Percentiles rank a stretch among this genome's conserved stretches.
phyloP scores from a whole-genome alignment of 805 yeast species.

The Lachancea thermotolerans region DNA sequence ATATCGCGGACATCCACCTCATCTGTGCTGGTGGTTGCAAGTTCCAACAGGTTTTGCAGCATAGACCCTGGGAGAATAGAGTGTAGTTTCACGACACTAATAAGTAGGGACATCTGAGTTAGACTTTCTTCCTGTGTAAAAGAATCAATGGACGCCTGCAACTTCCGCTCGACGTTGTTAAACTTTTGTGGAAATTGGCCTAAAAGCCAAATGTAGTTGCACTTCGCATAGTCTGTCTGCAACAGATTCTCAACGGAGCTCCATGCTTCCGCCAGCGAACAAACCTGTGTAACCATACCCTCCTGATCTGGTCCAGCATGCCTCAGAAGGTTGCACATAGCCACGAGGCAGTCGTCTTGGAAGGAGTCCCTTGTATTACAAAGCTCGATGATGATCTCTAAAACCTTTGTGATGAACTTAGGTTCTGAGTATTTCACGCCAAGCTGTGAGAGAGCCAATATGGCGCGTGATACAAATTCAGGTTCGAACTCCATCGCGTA shows the following conservation, averaged over 20 bases:
- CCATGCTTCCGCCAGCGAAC: slow-evolving; percentile 34
- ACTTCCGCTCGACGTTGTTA: slow-evolving; percentile 42
- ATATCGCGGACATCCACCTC: slow-evolving; percentile 76
- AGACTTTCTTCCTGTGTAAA: slow-evolving; percentile 54
- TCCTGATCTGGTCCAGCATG: slow-evolving; percentile 44
- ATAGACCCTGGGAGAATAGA: slow-evolving; percentile 38
- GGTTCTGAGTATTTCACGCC: slow-evolving; percentile 48
- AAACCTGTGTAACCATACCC: slow-evolving; percentile 20
- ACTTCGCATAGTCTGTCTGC: slow-evolving; percentile 40
- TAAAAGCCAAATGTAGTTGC: slow-evolving; percentile 58
- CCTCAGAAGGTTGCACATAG: slow-evolving; percentile 59
- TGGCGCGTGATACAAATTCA: slow-evolving; percentile 60
- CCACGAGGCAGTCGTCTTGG: slow-evolving; percentile 52
- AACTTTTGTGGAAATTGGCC: slow-evolving; percentile 66
- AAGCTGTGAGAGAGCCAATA: slow-evolving; percentile 62
- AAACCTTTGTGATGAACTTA: slow-evolving; percentile 44
- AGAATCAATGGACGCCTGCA: slow-evolving; percentile 41
- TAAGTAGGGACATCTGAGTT: slow-evolving; percentile 53
- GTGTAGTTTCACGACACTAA: slow-evolving; percentile 54
- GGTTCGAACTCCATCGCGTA: slow-evolving; percentile 82
- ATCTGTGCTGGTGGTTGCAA: slow-evolving; percentile 58
- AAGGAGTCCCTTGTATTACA: slow-evolving; percentile 59
- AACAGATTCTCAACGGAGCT: slow-evolving; percentile 39
- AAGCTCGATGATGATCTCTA: slow-evolving; percentile 53
- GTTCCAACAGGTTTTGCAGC: slow-evolving; percentile 53